Conservation (phyloP, 2,329 filamentous ascomycete species). For the Emmonsia crescens region DNA sequence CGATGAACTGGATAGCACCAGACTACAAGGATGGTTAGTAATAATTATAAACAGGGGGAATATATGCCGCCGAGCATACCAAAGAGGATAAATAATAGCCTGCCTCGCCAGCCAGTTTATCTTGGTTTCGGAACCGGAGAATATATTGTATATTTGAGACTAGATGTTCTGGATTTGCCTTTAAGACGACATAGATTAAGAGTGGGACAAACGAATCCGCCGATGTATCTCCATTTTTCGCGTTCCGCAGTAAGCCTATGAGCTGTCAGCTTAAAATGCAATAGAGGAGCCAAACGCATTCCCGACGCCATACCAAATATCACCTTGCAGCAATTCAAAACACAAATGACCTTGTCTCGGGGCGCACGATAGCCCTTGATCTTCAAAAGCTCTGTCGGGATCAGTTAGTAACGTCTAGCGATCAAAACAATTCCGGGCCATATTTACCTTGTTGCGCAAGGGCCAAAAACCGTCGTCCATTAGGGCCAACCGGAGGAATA, state of each 20-base stretch:
- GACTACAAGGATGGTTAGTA: constrained; percentile 19
- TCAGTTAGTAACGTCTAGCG: constrained; percentile 16
- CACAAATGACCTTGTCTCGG: constrained; percentile 95
- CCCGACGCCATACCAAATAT: constrained; percentile 63
- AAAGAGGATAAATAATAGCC: constrained; percentile 96
- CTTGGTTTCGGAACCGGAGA: constrained; percentile 88
- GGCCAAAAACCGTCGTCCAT: constrained; percentile 75
- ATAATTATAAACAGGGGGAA: constrained; percentile 5
- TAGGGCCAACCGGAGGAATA: constrained; percentile 73
- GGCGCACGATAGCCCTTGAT: constrained; percentile 97
- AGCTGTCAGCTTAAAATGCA: constrained; percentile 12
- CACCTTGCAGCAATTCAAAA: constrained; percentile 97
- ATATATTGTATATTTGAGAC: constrained; percentile 99
- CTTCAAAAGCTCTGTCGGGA: constrained; percentile 70
- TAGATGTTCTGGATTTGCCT: constrained; percentile 87
- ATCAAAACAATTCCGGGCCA: neutral
- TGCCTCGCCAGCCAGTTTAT: constrained; percentile 93
- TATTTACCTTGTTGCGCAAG: constrained; percentile 71
- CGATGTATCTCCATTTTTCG: constrained; percentile 76
- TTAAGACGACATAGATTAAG: constrained; percentile 88
- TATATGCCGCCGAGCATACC: constrained; percentile 37
- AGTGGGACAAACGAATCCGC: constrained; percentile 93
- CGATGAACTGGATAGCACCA: constrained; percentile 90
- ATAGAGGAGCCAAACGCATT: constrained; percentile 1
- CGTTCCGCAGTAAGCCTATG: constrained; percentile 72